Evolutionary conservation across 2,329 filamentous ascomycete species (phyloP).

Genomic region (Botrytis pseudocinerea): DNA sequence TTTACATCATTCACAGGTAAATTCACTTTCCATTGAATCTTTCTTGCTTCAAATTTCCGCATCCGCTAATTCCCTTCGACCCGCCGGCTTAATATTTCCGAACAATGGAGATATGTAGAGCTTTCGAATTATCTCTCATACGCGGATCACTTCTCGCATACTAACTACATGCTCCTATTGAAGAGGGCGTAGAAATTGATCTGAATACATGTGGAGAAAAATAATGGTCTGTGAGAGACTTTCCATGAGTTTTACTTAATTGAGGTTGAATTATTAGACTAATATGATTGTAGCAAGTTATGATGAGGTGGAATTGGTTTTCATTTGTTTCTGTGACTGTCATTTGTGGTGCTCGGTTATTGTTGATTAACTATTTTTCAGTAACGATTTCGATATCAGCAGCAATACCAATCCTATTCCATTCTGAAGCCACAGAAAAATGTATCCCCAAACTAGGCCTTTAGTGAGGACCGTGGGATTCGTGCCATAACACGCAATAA

Average conservation of each 20-base stretch:
- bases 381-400: background rate
- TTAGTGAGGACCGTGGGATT: background rate
- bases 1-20: background rate
- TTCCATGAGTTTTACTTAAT: rapidly evolving
- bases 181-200: too few species aligned
- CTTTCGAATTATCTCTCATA: background rate
- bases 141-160: background rate
- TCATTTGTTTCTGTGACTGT: background rate
- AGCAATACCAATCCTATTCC: background rate
- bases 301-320: rapidly evolving
- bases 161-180: background rate
- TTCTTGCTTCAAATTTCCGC: background rate
- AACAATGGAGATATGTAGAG: background rate
- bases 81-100: background rate
- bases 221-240: background rate
- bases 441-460: rapidly evolving
- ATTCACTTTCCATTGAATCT: background rate
- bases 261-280: rapidly evolving
- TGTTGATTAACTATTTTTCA: background rate
- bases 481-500: background rate
- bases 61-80: background rate
- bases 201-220: too few species aligned
- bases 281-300: background rate
- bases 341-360: rapidly evolving
- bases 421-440: background rate